Base-by-base conservation (phyloP, 129 eudicot species). In the Sambucus nigra region DNA sequence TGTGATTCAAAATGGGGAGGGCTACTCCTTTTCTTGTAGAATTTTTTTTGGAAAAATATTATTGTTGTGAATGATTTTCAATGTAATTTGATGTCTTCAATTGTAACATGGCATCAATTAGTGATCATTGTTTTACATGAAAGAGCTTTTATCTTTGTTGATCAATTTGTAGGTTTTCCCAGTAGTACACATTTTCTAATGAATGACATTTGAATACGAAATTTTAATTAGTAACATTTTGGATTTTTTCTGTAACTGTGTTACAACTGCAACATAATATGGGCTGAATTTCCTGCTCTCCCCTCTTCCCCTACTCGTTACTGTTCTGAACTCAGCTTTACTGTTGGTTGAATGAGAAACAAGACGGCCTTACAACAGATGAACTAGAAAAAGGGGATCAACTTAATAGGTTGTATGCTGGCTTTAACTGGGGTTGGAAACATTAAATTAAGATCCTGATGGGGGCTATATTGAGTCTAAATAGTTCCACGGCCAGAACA, bases 401-500 rank as follows among this genome's bases (percentile, higher is more conserved):
- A 5, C 16, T 20, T 19, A 5, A 47, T 3, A n/a, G 14, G 25
- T 39, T 51, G 22, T 21, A 18, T 53, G 42, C 20, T 18, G 29
- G 40, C 35, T 7, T 50, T 53, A 13, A 31, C 14, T 29, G 44
- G 25, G 25, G 14, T 59, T 17, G n/a, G 57, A 35, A 19, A 16
- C 25, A 46, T 35, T 19, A 54, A 45, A 38, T 24, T n/a, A 25
- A 27, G 51, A 25, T 50, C 55, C 25, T 13, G 14, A 87, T 82
- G 96, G 96, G 96, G 47, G 83, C 83, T 51, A 60, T 71, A 61
- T 63, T 83, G 61, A 82, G 94, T 66, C 53, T 69, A 56, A 70
- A 60, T 50, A 65, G 53, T 56, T 53, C 68, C 5, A 76, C 57
- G 62, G 48, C 47, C 22, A 72, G 63, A 68, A 47, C 24, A 10